phyloP scores from a whole-genome alignment of 1,139 yeast genomes.

The Pichia norvegensis region DNA sequence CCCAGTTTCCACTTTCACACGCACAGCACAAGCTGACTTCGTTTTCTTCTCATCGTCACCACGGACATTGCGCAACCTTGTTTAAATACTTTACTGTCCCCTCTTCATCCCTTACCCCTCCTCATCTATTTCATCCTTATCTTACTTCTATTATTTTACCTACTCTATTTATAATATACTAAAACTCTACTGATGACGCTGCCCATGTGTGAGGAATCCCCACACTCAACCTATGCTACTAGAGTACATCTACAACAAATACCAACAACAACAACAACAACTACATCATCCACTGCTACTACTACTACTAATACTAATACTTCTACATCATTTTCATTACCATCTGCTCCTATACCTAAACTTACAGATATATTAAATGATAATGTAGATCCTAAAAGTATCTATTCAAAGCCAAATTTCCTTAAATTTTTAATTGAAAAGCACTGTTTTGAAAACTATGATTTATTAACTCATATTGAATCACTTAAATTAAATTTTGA shows the following conservation, averaged over 20 bases:
- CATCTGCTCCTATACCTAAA: conserved; percentile 17
- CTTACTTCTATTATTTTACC: no score
- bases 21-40: no score
- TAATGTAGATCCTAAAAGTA: conserved; percentile 14
- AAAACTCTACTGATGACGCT: no score
- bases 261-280: not conserved
- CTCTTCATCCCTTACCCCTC: no score
- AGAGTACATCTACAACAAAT: not conserved
- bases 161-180: no score
- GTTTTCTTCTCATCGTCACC: no score
- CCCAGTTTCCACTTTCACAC: no score
- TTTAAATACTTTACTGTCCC: no score
- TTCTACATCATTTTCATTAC: not conserved
- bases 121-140: no score
- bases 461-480: conserved; percentile 23
- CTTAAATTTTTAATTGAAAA: conserved; percentile 23
- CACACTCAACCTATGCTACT: not conserved
- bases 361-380: conserved; percentile 22
- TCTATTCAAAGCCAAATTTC: conserved; percentile 22
- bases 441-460: conserved; percentile 29
- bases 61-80: no score
- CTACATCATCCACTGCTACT: not conserved
- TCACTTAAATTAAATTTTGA: conserved; percentile 13
- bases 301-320: not conserved
- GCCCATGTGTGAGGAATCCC: not conserved